phyloP scores from a whole-genome alignment of 768 basidiomycete genomes.

The Lactarius evosmus region DNA sequence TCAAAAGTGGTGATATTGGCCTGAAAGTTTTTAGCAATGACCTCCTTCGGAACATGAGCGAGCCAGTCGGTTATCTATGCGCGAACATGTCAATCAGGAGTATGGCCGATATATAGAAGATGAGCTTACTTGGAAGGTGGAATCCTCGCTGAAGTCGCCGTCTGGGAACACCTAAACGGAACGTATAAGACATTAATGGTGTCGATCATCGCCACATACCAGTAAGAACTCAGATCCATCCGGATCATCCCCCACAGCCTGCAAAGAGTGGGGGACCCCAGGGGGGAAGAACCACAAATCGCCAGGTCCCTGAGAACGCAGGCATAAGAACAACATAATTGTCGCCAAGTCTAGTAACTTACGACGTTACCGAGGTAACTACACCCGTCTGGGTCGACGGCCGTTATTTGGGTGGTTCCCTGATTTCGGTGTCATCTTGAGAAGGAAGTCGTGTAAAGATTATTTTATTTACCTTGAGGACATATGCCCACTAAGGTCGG shows the following conservation, averaged over 20 bases:
- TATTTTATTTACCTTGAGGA: slow-evolving; percentile 32
- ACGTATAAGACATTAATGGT: not conserved
- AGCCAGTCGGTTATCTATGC: slow-evolving; percentile 36
- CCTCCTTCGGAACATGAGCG: slow-evolving; percentile 37
- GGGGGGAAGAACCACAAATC: slow-evolving; percentile 36
- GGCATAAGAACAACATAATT: not conserved
- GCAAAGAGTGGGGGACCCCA: slow-evolving; percentile 39
- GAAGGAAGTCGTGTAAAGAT: not conserved
- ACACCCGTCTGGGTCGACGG: slow-evolving; percentile 22
- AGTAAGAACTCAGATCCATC: slow-evolving; percentile 38
- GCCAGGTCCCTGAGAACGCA: slow-evolving; percentile 19
- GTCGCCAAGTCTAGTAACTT: not conserved
- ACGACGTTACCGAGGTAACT: slow-evolving; percentile 24
- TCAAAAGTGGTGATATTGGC: slow-evolving; percentile 33
- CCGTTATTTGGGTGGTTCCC: slow-evolving; percentile 25
- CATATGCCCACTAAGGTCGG: slow-evolving; percentile 34
- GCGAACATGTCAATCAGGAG: not conserved
- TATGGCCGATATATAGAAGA: not conserved
- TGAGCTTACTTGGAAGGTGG: slow-evolving; percentile 36
- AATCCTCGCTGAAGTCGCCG: slow-evolving; percentile 37
- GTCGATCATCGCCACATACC: slow-evolving; percentile 25
- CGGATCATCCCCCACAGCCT: slow-evolving; percentile 33
- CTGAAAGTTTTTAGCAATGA: slow-evolving; percentile 39
- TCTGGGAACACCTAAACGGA: slow-evolving; percentile 36
- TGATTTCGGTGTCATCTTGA: not conserved